phyloP scores from a whole-genome alignment of 1,284 basidiomycete genomes.

The Boletus sp. region DNA sequence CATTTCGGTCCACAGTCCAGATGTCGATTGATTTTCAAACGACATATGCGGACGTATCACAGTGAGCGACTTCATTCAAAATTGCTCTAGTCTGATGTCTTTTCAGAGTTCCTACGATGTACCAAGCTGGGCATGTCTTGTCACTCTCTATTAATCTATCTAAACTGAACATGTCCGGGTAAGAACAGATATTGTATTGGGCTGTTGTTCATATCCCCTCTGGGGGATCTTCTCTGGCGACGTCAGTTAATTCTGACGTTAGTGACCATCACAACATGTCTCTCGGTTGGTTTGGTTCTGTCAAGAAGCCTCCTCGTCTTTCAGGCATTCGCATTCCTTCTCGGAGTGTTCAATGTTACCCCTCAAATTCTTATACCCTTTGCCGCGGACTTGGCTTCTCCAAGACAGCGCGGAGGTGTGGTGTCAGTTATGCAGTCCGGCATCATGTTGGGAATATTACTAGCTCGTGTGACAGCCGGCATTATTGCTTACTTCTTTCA shows the following conservation, averaged over 20 bases:
- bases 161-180: not conserved
- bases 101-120: conserved; percentile 46
- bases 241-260: conserved; percentile 53
- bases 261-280: conserved; percentile 43
- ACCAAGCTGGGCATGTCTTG: conserved; percentile 43
- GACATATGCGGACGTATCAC: conserved; percentile 55
- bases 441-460: conserved; percentile 65
- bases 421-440: conserved; percentile 67
- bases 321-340: conserved; percentile 53
- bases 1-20: conserved; percentile 40
- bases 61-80: conserved; percentile 28
- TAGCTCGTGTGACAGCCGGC: conserved; percentile 64
- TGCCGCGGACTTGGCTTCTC: conserved; percentile 63
- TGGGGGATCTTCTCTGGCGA: conserved; percentile 63
- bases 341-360: conserved; percentile 55
- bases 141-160: not conserved
- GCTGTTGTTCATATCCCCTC: conserved; percentile 58
- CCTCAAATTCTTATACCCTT: conserved; percentile 62
- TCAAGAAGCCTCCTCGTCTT: conserved; percentile 49
- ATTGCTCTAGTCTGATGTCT: not conserved
- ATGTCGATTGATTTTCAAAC: conserved; percentile 54
- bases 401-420: conserved; percentile 54
- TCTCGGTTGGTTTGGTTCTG: conserved; percentile 58
- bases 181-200: conserved; percentile 51
- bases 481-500: conserved; percentile 58